phyloP scores from a whole-genome alignment of 1,284 basidiomycete species.

The Earliella scabrosa region DNA sequence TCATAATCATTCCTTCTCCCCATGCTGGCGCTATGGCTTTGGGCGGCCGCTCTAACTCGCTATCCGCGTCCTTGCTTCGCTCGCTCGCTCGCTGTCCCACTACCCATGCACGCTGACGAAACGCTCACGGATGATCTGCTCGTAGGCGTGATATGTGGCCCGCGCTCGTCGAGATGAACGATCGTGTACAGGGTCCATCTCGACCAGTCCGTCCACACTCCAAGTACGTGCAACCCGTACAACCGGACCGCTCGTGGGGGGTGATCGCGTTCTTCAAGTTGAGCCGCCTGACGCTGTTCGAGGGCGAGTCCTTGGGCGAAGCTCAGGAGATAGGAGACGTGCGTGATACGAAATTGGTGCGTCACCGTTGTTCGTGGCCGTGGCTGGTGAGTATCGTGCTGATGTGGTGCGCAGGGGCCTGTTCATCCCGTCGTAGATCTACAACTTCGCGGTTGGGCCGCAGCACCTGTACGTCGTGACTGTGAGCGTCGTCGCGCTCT shows the following conservation, averaged over 20 bases:
- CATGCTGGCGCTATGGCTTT: too few species aligned
- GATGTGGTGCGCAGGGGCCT: constrained; percentile 57
- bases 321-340: constrained; percentile 62
- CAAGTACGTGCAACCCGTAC: constrained; percentile 28
- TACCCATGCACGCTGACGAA: too few species aligned
- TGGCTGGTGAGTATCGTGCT: background rate
- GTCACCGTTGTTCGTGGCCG: constrained; percentile 12
- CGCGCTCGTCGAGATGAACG: too few species aligned
- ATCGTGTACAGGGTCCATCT: constrained; percentile 53
- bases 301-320: constrained; percentile 64
- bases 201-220: constrained; percentile 75
- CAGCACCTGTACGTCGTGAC: constrained; percentile 78
- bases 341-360: constrained; percentile 72
- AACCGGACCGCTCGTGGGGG: constrained; percentile 31
- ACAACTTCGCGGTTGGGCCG: constrained; percentile 84
- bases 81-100: too few species aligned
- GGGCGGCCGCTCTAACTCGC: too few species aligned
- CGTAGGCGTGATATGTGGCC: too few species aligned
- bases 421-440: constrained; percentile 79
- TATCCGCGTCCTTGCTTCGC: too few species aligned
- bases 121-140: too few species aligned
- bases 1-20: too few species aligned
- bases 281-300: constrained; percentile 72
- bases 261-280: constrained; percentile 79
- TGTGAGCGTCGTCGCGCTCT: constrained; percentile 79